phyloP scores from a whole-genome alignment of 345 rosid species.

The Viola odorata region DNA sequence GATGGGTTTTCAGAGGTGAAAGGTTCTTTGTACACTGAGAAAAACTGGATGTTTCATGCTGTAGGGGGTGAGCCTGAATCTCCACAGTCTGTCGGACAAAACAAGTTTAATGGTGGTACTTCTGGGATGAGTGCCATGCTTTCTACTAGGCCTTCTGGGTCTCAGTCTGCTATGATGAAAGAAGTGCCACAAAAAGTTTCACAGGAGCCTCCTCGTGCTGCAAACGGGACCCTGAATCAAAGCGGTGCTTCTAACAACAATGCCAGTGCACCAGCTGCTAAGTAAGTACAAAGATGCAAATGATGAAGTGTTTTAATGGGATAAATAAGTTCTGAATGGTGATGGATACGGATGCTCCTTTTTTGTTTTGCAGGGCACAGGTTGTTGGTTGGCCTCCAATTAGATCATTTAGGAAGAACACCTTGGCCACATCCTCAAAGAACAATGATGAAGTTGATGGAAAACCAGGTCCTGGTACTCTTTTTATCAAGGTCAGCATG shows the following conservation, averaged over 20 bases:
- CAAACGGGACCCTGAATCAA: slow-evolving; percentile 22
- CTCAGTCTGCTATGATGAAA: slow-evolving; percentile 35
- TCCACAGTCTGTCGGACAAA: slow-evolving; percentile 35
- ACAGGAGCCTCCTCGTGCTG: slow-evolving; percentile 31
- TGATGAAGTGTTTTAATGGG: background rate
- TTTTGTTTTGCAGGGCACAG: slow-evolving; percentile 50
- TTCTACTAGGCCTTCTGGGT: slow-evolving; percentile 38
- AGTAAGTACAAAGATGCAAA: slow-evolving; percentile 38
- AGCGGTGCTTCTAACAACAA: slow-evolving; percentile 35
- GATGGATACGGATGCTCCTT: slow-evolving; percentile 4
- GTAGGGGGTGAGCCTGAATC: slow-evolving; percentile 36
- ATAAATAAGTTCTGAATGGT: background rate
- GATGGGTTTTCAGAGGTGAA: slow-evolving; percentile 59
- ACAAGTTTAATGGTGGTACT: slow-evolving; percentile 31
- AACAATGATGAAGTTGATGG: slow-evolving; percentile 87
- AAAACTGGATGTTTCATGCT: slow-evolving; percentile 58
- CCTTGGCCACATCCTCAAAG: slow-evolving; percentile 63
- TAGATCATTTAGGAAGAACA: slow-evolving; percentile 71
- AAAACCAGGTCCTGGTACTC: slow-evolving; percentile 59
- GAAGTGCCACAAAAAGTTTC: slow-evolving; percentile 36
- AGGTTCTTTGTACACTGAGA: slow-evolving; percentile 44
- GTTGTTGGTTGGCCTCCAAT: slow-evolving; percentile 98
- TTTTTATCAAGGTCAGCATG: slow-evolving; percentile 92
- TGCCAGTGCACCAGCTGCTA: slow-evolving; percentile 60
- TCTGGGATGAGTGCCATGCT: slow-evolving; percentile 45